Conservation (phyloP, 805 yeast genomes). For the Candida andamanensis region DNA sequence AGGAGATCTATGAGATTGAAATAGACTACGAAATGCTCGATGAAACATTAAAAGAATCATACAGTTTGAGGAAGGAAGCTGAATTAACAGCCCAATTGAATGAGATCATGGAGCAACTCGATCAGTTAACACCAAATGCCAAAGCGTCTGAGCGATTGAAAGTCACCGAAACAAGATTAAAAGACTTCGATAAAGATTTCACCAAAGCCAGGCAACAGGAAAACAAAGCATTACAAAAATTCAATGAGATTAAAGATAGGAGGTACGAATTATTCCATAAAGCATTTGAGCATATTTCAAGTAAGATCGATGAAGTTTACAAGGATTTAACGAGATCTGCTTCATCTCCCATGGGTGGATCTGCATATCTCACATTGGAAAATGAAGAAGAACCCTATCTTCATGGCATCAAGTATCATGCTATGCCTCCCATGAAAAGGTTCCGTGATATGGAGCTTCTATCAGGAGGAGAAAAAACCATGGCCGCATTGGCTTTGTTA, state of each 20-base stretch:
- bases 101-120: conserved; percentile 34
- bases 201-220: conserved; percentile 58
- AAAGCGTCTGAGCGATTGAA: conserved; percentile 73
- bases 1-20: conserved; percentile 43
- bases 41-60: conserved; percentile 37
- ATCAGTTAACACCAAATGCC: conserved; percentile 66
- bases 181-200: conserved; percentile 61
- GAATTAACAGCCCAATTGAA: conserved; percentile 31
- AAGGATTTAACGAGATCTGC: conserved; percentile 76
- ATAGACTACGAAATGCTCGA: conserved; percentile 50
- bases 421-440: conserved; percentile 94
- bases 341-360: conserved; percentile 79
- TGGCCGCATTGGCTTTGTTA: conserved; percentile 89
- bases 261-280: conserved; percentile 62
- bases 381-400: conserved; percentile 87
- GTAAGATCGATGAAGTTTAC: conserved; percentile 68
- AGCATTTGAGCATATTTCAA: conserved; percentile 74
- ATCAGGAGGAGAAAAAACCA: conserved; percentile 95
- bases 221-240: conserved; percentile 46
- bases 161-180: conserved; percentile 59
- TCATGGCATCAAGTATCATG: conserved; percentile 82
- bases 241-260: conserved; percentile 51
- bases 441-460: conserved; percentile 88
- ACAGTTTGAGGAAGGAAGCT: conserved; percentile 34
- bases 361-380: conserved; percentile 84